These are phyloP conservation scores for Crithidia brevicula DNA, from an alignment of 208 protist genomes.

Conservation along the genomic window DNA sequence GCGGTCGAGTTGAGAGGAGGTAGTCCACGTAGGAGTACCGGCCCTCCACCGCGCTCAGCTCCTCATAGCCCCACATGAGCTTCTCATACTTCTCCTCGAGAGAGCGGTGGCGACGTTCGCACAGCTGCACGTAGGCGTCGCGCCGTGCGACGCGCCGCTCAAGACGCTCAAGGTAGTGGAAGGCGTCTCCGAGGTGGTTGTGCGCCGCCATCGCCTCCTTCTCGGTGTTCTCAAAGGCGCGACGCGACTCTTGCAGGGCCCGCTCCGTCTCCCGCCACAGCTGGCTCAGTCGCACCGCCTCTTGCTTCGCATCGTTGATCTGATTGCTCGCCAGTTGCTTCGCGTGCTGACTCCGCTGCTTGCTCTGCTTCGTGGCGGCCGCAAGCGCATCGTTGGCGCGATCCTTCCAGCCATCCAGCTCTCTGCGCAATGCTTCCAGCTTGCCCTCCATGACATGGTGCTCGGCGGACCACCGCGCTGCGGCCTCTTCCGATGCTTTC, in stretches of 20 bases:
- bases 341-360: conserved; percentile 26
- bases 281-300: conserved; percentile 61
- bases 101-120: conserved; percentile 50
- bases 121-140: conserved; percentile 60
- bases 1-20: conserved; percentile 53
- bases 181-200: conserved; percentile 81
- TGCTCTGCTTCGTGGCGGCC: conserved; percentile 36
- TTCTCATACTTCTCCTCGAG: conserved; percentile 91
- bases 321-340: conserved; percentile 38
- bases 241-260: conserved; percentile 74
- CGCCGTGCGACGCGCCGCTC: conserved; percentile 82
- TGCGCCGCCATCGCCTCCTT: conserved; percentile 75
- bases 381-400: conserved; percentile 37
- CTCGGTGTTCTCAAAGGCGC: conserved; percentile 79
- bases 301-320: conserved; percentile 56
- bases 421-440: conserved; percentile 56
- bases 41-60: conserved; percentile 70
- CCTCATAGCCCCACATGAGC: conserved; percentile 82
- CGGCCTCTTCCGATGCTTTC: conserved; percentile 29
- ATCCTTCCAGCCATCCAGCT: conserved; percentile 80
- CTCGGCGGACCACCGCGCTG: conserved; percentile 34
- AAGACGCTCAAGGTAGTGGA: conserved; percentile 83
- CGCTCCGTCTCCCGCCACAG: conserved; percentile 91
- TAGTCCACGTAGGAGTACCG: conserved; percentile 79
- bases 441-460: conserved; percentile 47